A percentile compares a stretch with the other conserved stretches of the same genome.
Evolutionary conservation across 225 moss, liverwort and hornwort species (phyloP).

Genomic region (Pleurozium schreberi): DNA sequence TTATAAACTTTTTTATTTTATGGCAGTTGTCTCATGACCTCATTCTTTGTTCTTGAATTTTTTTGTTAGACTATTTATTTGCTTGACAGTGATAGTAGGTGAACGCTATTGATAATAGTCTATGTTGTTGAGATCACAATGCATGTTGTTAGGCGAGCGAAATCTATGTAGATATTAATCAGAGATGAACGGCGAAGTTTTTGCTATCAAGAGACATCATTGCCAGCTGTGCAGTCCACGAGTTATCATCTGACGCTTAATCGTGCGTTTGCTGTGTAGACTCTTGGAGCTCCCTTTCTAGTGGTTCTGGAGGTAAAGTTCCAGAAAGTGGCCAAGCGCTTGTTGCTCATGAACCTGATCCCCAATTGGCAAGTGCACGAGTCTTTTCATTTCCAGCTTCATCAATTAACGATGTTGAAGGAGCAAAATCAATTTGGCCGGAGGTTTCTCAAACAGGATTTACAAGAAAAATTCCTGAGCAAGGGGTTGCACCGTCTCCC

Average conservation of each 20-base stretch:
- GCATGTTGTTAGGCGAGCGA: background rate
- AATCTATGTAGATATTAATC: background rate
- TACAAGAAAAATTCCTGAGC: conserved; percentile 4
- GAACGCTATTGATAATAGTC: background rate
- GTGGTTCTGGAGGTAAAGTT: background rate
- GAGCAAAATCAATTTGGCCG: conserved; percentile 1
- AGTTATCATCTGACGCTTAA: background rate
- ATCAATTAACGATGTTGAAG: background rate
- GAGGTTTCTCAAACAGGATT: conserved; percentile 7
- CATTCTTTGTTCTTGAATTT: background rate
- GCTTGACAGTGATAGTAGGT: background rate
- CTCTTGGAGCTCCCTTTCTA: conserved; percentile 14
- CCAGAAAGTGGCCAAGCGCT: background rate
- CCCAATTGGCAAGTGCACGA: conserved; percentile 1
- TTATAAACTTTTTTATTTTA: background rate
- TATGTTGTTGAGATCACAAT: background rate
- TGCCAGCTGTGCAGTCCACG: background rate
- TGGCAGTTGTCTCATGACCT: background rate
- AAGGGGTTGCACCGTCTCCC: conserved; percentile 38
- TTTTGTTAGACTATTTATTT: background rate
- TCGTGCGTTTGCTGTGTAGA: conserved; percentile 13
- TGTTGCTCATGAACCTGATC: conserved; percentile 1
- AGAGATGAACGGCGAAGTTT: background rate
- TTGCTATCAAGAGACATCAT: background rate
- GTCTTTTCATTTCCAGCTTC: conserved; percentile 19